A percentile compares a stretch with the other conserved stretches of the same genome.
phyloP scores from a whole-genome alignment of 2,329 filamentous ascomycete species.

The Trichoderma afroharzianum region DNA sequence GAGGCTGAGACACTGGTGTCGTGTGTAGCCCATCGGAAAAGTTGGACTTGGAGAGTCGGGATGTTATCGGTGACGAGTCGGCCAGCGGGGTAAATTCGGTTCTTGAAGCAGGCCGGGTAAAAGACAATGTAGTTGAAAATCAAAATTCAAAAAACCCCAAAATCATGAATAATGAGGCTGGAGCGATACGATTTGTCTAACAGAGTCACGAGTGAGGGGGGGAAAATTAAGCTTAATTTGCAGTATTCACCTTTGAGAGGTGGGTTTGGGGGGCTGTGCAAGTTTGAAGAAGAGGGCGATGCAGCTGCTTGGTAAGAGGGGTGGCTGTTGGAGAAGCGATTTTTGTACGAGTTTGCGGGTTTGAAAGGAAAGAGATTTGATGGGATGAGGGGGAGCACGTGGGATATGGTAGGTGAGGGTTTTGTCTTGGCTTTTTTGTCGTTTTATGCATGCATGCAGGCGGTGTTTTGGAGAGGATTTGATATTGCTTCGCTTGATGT shows the following conservation, averaged over 20 bases:
- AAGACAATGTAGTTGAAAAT: background rate
- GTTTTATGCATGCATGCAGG: background rate
- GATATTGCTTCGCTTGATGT: background rate
- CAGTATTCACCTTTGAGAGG: background rate
- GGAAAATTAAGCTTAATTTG: constrained; percentile 7
- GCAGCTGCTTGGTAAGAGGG: background rate
- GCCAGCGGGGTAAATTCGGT: background rate
- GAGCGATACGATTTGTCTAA: background rate
- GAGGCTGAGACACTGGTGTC: background rate
- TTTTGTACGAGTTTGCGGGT: background rate
- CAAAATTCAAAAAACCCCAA: background rate
- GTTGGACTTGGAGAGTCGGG: background rate
- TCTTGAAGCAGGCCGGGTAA: background rate
- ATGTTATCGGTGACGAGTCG: background rate
- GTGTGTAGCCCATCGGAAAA: background rate
- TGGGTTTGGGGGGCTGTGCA: background rate
- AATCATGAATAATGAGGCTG: background rate
- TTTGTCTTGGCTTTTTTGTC: background rate
- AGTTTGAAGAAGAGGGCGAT: background rate
- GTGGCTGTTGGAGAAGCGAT: background rate
- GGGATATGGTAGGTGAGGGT: background rate
- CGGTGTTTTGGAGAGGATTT: background rate
- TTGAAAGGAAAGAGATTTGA: background rate
- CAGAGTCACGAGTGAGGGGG: background rate
- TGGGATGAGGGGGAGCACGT: background rate